Evolutionary conservation across 2,329 filamentous ascomycete species (phyloP).

Genomic region (Ilyonectria mors-panacis): DNA sequence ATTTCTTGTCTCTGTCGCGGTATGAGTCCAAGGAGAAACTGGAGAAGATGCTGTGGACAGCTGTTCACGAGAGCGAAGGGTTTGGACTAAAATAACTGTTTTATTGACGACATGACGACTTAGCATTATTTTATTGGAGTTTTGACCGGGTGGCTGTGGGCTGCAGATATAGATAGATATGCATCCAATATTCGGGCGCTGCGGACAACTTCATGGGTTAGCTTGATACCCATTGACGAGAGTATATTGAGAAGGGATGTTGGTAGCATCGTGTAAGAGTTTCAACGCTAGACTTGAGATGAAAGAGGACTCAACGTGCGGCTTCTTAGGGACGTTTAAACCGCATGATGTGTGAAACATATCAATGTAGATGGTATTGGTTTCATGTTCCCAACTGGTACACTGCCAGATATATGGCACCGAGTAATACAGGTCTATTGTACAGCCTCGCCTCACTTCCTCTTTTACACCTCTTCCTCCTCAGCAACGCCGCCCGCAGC

Average conservation of each 20-base stretch:
- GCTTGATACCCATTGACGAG: conserved; percentile 6
- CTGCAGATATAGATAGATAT: conserved; percentile 31
- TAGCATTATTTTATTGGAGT: conserved; percentile 39
- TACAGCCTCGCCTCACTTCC: conserved; percentile 43
- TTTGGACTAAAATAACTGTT: conserved; percentile 83
- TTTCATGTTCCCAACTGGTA: conserved; percentile 46
- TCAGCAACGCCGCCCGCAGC: conserved; percentile 56
- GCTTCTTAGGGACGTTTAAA: background rate
- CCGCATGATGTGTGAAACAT: background rate
- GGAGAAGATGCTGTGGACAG: conserved; percentile 83
- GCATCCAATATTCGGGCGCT: conserved; percentile 15
- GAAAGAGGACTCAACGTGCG: background rate
- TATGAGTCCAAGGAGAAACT: conserved; percentile 78
- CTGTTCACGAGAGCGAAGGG: conserved; percentile 91
- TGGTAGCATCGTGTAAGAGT: background rate
- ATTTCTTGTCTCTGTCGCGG: conserved; percentile 82
- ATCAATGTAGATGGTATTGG: conserved; percentile 36
- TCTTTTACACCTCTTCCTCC: conserved; percentile 49
- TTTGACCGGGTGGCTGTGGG: conserved; percentile 27
- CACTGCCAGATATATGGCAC: conserved; percentile 45
- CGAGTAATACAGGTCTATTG: conserved; percentile 50
- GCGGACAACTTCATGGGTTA: conserved; percentile 4
- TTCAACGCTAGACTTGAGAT: background rate
- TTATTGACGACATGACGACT: conserved; percentile 40
- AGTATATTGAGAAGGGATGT: conserved; percentile 1